These are phyloP conservation scores for Kodamaea jinghongensis DNA, from an alignment of 805 yeast species.

Conservation along the genomic window DNA sequence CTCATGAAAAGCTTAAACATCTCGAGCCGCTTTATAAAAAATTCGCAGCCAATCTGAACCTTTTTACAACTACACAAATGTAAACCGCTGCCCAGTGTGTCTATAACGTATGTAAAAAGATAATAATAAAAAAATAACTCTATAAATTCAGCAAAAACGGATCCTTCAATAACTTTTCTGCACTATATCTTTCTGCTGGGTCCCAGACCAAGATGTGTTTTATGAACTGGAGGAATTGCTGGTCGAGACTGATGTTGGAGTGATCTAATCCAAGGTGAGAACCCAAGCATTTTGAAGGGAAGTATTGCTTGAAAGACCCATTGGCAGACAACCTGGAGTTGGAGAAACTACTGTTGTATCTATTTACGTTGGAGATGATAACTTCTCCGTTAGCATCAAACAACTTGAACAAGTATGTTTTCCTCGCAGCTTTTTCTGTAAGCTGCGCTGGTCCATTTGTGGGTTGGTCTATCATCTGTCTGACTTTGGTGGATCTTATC, in stretches of 20 bases:
- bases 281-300: conserved; percentile 22
- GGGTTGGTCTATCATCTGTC: background rate
- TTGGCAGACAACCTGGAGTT: conserved; percentile 1
- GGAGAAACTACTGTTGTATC: conserved; percentile 11
- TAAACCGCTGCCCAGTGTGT: conserved; percentile 1
- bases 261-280: conserved; percentile 23
- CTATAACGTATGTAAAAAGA: background rate
- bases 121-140: background rate
- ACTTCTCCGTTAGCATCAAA: conserved; percentile 40
- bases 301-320: conserved; percentile 17
- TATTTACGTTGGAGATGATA: conserved; percentile 32
- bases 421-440: conserved; percentile 33
- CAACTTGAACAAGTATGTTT: conserved; percentile 34
- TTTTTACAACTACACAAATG: background rate
- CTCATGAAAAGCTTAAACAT: too few relatives aligned
- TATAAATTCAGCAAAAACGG: conserved; percentile 3
- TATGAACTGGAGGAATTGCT: conserved; percentile 27
- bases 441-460: conserved; percentile 12
- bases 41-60: too few relatives aligned
- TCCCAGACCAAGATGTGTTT: conserved; percentile 36
- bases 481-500: conserved; percentile 15
- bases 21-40: too few relatives aligned
- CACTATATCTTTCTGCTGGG: conserved; percentile 16
- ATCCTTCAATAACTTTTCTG: conserved; percentile 6
- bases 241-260: conserved; percentile 4